Conservation (phyloP, 257 asterid genomes). For the Plectranthus barbatus region DNA sequence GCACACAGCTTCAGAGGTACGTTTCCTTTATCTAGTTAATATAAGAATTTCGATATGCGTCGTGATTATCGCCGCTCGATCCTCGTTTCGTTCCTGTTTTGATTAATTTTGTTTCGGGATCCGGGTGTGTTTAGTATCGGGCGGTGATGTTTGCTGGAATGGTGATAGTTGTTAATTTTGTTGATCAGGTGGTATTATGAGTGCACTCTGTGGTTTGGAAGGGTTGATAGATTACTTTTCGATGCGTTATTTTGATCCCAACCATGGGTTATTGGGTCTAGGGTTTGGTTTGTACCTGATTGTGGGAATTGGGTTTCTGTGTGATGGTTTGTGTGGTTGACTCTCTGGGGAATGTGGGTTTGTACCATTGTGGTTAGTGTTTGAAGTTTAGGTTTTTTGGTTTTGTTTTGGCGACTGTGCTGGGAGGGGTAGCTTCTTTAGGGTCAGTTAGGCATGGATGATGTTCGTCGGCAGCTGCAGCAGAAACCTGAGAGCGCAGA, state of each 20-base stretch:
- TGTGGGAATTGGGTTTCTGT: conserved; percentile 30
- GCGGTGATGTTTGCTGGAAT: conserved; percentile 10
- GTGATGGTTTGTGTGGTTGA: no score
- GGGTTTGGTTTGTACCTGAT: conserved; percentile 28
- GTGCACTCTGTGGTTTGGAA: conserved; percentile 27
- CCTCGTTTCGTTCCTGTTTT: conserved; percentile 11
- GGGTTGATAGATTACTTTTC: conserved; percentile 20
- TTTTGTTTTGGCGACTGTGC: conserved; percentile 21
- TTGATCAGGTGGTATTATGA: conserved; percentile 63
- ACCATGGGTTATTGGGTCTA: conserved; percentile 29
- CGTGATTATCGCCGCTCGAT: conserved; percentile 19
- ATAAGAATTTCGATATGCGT: conserved; percentile 16
- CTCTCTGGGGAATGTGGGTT: conserved; percentile 22
- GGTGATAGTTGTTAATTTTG: conserved; percentile 13
- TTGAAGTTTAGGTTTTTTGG: conserved; percentile 14
- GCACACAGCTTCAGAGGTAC: conserved; percentile 39
- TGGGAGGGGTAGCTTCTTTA: conserved; percentile 19
- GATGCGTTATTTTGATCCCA: conserved; percentile 23
- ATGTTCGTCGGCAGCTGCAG: conserved; percentile 67
- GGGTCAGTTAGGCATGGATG: conserved; percentile 42
- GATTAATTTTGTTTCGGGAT: conserved; percentile 18
- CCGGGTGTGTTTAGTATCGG: background rate
- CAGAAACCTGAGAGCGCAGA: conserved; percentile 86
- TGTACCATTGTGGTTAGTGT: conserved; percentile 5
- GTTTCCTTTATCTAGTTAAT: conserved; percentile 17